Conservation (phyloP, 176 grass and related monocot genomes). For the Urochloa ruziziensis region DNA sequence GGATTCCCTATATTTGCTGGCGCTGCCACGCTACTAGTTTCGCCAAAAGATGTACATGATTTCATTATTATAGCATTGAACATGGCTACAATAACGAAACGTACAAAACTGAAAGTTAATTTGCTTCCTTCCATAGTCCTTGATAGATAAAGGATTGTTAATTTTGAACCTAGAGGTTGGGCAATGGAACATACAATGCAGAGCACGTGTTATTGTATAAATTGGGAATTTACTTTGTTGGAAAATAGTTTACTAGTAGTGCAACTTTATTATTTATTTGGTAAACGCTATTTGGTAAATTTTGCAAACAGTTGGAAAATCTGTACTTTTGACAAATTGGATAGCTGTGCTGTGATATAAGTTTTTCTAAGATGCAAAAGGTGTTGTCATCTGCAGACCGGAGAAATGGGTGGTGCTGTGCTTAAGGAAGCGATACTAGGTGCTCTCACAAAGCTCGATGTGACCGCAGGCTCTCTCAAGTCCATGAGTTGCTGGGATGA, state of each 20-base stretch:
- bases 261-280: too few relatives aligned
- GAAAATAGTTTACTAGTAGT: too few relatives aligned
- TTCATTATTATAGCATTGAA: too few relatives aligned
- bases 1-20: neutral
- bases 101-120: neutral
- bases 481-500: neutral
- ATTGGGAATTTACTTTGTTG: too few relatives aligned
- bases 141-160: too few relatives aligned
- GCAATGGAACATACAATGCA: too few relatives aligned
- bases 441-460: conserved; percentile 12
- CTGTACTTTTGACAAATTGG: neutral
- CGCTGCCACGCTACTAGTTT: too few relatives aligned
- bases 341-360: neutral
- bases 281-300: too few relatives aligned
- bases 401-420: neutral
- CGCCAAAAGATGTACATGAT: too few relatives aligned
- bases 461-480: neutral
- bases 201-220: too few relatives aligned
- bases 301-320: neutral
- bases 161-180: too few relatives aligned
- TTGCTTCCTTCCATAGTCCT: too few relatives aligned
- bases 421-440: neutral
- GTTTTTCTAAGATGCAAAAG: neutral
- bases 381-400: conserved; percentile 4
- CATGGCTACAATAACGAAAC: neutral